These are phyloP conservation scores for Biscogniauxia sp. DNA, from an alignment of 2,329 filamentous ascomycete species.

Conservation along the genomic window DNA sequence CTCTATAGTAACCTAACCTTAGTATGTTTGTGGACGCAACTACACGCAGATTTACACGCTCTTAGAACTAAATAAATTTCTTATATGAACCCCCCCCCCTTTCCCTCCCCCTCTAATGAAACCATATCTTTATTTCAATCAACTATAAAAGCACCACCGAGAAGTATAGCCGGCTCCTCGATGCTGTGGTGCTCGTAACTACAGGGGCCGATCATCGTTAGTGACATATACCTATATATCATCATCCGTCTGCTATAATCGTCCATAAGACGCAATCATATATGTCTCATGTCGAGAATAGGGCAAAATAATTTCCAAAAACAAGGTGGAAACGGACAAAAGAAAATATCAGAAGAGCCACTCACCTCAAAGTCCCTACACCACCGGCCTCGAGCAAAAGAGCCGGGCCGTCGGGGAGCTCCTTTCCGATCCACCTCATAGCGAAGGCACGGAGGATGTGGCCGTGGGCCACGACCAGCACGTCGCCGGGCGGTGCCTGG, in stretches of 20 bases:
- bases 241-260: not conserved
- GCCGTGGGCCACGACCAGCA: slow-evolving; percentile 82
- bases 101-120: too few species aligned
- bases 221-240: too few species aligned
- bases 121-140: slow-evolving; percentile 13
- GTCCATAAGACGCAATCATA: not conserved
- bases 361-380: slow-evolving; percentile 73
- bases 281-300: not conserved
- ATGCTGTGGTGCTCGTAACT: slow-evolving; percentile 80
- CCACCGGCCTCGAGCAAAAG: slow-evolving; percentile 89
- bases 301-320: not conserved
- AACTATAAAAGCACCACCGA: slow-evolving; percentile 69
- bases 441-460: slow-evolving; percentile 88
- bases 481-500: slow-evolving; percentile 54
- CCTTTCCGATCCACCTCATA: slow-evolving; percentile 77
- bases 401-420: slow-evolving; percentile 70
- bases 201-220: slow-evolving; percentile 11
- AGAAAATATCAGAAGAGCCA: not conserved
- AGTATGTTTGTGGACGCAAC: too few species aligned
- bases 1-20: too few species aligned
- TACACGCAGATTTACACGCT: not conserved
- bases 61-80: not conserved
- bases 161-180: slow-evolving; percentile 74
- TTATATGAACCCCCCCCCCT: too few species aligned
- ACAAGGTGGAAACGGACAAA: not conserved